Conservation (phyloP, 257 asterid genomes). For the Solanum rostratum region DNA sequence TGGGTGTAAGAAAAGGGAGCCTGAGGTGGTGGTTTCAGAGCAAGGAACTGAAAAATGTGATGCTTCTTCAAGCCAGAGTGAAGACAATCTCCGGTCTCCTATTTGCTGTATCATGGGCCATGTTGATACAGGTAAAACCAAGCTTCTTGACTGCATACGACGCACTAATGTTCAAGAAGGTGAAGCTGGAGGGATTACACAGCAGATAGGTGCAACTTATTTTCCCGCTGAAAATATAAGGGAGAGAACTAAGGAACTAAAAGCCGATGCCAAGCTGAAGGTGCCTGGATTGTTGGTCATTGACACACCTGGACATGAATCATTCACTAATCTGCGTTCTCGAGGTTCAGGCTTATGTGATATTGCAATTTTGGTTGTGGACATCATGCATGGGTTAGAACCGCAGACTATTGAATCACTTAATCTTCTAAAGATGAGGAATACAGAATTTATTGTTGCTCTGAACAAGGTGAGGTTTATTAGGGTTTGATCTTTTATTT, state of each 20-base stretch:
- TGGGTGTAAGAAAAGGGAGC: slow-evolving; percentile 15
- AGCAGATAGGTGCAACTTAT: slow-evolving; percentile 97
- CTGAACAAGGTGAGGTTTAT: slow-evolving; percentile 61
- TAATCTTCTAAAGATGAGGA: slow-evolving; percentile 84
- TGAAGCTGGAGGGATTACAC: slow-evolving; percentile 99
- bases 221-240: slow-evolving; percentile 94
- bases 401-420: slow-evolving; percentile 97
- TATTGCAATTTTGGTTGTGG: slow-evolving; percentile 91
- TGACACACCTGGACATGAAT: slow-evolving; percentile 98
- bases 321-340: slow-evolving; percentile 84
- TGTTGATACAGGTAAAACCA: slow-evolving; percentile 97
- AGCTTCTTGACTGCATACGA: slow-evolving; percentile 91
- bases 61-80: slow-evolving; percentile 15
- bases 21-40: slow-evolving; percentile 19
- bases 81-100: slow-evolving; percentile 65
- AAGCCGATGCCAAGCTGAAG: slow-evolving; percentile 87
- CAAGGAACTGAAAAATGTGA: slow-evolving; percentile 11
- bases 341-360: slow-evolving; percentile 97
- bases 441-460: slow-evolving; percentile 84
- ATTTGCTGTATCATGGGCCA: slow-evolving; percentile 99
- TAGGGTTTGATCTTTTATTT: not conserved
- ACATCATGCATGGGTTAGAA: slow-evolving; percentile 96
- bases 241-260: slow-evolving; percentile 90
- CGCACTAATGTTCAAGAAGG: slow-evolving; percentile 99
- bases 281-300: slow-evolving; percentile 94